Evolutionary conservation across 192 early-diverging fungal genomes (phyloP).

Genomic region (Coemansia sp.): DNA sequence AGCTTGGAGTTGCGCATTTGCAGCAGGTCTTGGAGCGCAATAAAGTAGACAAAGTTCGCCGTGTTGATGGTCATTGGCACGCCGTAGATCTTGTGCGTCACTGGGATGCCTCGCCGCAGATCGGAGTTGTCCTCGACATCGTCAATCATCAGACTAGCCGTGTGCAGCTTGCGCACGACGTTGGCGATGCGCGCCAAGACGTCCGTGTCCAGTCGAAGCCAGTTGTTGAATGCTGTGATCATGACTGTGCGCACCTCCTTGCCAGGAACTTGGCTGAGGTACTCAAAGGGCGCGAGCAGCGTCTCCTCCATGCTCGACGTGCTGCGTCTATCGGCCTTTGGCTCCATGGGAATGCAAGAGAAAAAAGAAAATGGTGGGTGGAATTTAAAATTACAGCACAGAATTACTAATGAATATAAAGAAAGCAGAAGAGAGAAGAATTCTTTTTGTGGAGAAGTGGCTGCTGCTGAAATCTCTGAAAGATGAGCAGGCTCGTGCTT

Average conservation of each 20-base stretch:
- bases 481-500: too few relatives aligned
- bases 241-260: slow-evolving; percentile 94
- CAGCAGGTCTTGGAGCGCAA: slow-evolving; percentile 77
- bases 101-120: slow-evolving; percentile 86
- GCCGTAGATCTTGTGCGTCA: slow-evolving; percentile 97
- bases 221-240: slow-evolving; percentile 89
- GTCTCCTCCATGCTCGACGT: slow-evolving; percentile 54
- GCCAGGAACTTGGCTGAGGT: slow-evolving; percentile 84
- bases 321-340: slow-evolving; percentile 9
- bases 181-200: slow-evolving; percentile 74
- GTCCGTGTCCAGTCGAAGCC: slow-evolving; percentile 76
- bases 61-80: slow-evolving; percentile 93
- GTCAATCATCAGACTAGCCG: slow-evolving; percentile 91
- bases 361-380: not conserved
- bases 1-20: slow-evolving; percentile 68
- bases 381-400: not conserved
- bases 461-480: too few relatives aligned
- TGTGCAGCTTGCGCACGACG: slow-evolving; percentile 94
- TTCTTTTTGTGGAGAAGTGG: too few relatives aligned
- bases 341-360: slow-evolving; percentile 1
- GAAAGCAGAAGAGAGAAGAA: too few relatives aligned
- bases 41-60: slow-evolving; percentile 97
- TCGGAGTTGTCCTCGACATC: slow-evolving; percentile 96
- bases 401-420: not conserved
- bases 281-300: slow-evolving; percentile 92